Evolutionary conservation across 1,284 basidiomycete species (phyloP), one percentile per base, ranked within the genome.

Genomic region (Sporisorium exsertum): DNA sequence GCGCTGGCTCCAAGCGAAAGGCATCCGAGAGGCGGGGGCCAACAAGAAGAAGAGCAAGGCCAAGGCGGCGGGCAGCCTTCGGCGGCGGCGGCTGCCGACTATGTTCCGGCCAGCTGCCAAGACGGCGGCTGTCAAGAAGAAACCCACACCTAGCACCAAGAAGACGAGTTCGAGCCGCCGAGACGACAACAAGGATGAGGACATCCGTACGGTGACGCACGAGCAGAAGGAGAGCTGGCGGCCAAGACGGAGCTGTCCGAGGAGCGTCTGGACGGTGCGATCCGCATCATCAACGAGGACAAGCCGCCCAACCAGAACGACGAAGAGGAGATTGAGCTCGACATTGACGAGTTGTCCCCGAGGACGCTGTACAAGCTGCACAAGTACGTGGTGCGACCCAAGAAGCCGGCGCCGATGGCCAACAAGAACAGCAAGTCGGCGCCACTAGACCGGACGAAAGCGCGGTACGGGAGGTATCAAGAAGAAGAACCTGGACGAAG

Each of bases 261-360:
- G 54, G 84, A 84, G 66, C 79, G 82, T 16, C 68, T 85, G 59
- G 84, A 85, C 47, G 81, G 81, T 15, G 84, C 84, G 49, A 79
- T 85, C 57, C 78, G 80, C 40, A 85, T 85, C 69, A 83, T 85
- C 62, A 81, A 82, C 58, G 84, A 85, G 64, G 84, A 85, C 76
- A 84, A 85, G 72, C 83, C 84, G 32, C 69, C 75, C 12, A 80
- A 71, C 50, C 64, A 80, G 56, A 72, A 78, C 49, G 81, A 84
- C 58, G 81, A 85, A 46, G 84, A 85, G 58, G 84, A 85, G 72
- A 85, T 85, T 47, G 84, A 85, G 74, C 77, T 85, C 16, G 84
- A 85, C 62, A 85, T 85, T 63, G 84, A 85, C 62, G 84, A 83
- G 66, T 70, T 85, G 24, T 79, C 77, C 20, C 79, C 84, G 1